These are phyloP conservation scores for Chlorella sp. DNA, from an alignment of 139 green algal species.

Conservation along the genomic window DNA sequence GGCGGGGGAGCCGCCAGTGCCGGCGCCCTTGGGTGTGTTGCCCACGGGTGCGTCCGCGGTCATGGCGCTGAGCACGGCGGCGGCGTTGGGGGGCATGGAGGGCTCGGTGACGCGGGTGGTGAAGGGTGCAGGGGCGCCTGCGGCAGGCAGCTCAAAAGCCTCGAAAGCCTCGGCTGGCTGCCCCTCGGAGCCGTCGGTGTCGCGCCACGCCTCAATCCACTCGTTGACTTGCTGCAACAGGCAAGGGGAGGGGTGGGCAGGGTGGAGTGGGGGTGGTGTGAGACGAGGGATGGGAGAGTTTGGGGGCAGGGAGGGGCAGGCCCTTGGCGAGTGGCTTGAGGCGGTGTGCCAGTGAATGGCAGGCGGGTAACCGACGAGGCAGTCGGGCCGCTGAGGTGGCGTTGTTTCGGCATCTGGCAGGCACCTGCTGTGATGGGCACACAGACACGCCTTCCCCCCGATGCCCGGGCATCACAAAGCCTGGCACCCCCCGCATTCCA, in stretches of 20 bases:
- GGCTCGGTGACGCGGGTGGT: neutral
- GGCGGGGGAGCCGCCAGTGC: neutral
- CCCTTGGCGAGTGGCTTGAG: neutral
- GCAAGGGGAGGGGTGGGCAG: neutral
- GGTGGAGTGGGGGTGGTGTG: neutral
- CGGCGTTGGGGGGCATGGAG: neutral
- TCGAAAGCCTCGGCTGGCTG: neutral
- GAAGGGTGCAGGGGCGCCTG: neutral
- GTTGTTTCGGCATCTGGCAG: too few species aligned
- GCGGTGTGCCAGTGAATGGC: too few species aligned
- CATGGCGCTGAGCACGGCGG: conserved; percentile 13
- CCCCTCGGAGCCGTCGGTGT: neutral
- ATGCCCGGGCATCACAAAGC: too few species aligned
- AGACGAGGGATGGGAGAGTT: neutral
- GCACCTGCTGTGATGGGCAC: too few species aligned
- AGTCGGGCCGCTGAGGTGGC: too few species aligned
- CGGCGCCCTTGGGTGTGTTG: neutral
- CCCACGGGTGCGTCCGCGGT: conserved; percentile 13
- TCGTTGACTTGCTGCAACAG: conserved; percentile 31
- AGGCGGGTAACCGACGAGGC: too few species aligned
- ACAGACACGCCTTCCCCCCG: too few species aligned
- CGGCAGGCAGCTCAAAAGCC: neutral
- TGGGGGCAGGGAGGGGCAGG: neutral
- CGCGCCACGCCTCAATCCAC: conserved; percentile 24
- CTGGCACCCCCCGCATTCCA: too few species aligned